Percentiles rank a stretch among this genome's conserved stretches.
Evolutionary conservation across 1,139 yeast genomes (phyloP).

Genomic region (Eremothecium gossypii): DNA sequence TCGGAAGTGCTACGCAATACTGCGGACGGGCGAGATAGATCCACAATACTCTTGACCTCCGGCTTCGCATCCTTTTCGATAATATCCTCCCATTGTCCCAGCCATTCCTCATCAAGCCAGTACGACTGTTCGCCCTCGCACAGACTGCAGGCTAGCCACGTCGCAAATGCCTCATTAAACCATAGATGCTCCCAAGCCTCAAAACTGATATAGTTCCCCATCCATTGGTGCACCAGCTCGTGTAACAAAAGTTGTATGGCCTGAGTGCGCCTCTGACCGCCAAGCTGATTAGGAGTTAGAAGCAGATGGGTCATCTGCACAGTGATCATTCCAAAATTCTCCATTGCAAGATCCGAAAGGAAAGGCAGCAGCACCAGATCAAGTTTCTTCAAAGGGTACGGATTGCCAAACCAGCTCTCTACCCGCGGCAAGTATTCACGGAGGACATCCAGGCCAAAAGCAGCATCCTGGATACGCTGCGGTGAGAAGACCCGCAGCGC

Average conservation of each 20-base stretch:
- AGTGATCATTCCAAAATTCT: slow-evolving; percentile 62
- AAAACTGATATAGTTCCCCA: slow-evolving; percentile 58
- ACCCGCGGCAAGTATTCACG: slow-evolving; percentile 39
- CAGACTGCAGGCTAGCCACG: slow-evolving; percentile 49
- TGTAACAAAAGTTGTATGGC: slow-evolving; percentile 51
- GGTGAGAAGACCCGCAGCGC: slow-evolving; percentile 49
- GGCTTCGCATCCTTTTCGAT: slow-evolving; percentile 37
- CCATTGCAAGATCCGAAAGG: slow-evolving; percentile 70
- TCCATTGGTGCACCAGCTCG: slow-evolving; percentile 70
- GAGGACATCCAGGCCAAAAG: slow-evolving; percentile 39
- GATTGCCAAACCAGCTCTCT: slow-evolving; percentile 35
- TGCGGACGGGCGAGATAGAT: slow-evolving; percentile 9
- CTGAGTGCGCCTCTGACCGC: slow-evolving; percentile 30
- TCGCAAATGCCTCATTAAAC: slow-evolving; percentile 71
- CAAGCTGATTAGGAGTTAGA: slow-evolving; percentile 30
- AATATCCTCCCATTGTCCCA: slow-evolving; percentile 33
- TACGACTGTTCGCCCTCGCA: slow-evolving; percentile 29
- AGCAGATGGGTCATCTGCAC: slow-evolving; percentile 46
- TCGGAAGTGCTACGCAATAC: slow-evolving; percentile 31
- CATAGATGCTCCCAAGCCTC: slow-evolving; percentile 60
- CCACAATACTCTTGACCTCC: slow-evolving; percentile 25
- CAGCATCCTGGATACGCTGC: slow-evolving; percentile 38
- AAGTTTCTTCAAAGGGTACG: slow-evolving; percentile 51
- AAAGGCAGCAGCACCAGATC: slow-evolving; percentile 63
- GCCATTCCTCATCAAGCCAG: slow-evolving; percentile 21